phyloP scores from a whole-genome alignment of 805 yeast species.

The Ogataea pini region DNA sequence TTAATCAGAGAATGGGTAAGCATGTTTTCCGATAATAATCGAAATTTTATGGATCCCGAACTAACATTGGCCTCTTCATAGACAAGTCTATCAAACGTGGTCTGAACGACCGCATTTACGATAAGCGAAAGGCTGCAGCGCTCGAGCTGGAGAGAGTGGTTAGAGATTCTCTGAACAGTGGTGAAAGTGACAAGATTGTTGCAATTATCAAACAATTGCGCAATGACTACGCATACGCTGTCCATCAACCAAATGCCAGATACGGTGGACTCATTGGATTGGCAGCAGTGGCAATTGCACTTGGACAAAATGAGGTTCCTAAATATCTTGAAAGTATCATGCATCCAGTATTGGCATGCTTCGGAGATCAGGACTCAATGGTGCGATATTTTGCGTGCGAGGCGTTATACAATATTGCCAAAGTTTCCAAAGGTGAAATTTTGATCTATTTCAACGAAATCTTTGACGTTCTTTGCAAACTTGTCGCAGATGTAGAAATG shows the following conservation, averaged over 20 bases:
- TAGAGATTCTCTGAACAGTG: constrained; percentile 61
- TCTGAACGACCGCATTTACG: constrained; percentile 71
- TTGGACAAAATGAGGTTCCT: constrained; percentile 84
- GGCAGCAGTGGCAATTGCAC: constrained; percentile 93
- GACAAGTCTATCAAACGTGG: constrained; percentile 70
- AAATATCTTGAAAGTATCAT: constrained; percentile 79
- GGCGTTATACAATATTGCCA: constrained; percentile 90
- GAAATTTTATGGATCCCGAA: neutral
- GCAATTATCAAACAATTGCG: constrained; percentile 72
- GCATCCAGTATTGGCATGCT: constrained; percentile 92
- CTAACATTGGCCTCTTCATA: constrained; percentile 19
- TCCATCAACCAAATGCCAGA: constrained; percentile 83
- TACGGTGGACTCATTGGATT: constrained; percentile 95
- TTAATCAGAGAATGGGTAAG: neutral
- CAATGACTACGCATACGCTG: constrained; percentile 75
- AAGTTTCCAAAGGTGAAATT: constrained; percentile 94
- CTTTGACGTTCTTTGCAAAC: constrained; percentile 86
- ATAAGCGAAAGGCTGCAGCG: constrained; percentile 77
- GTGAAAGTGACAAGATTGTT: constrained; percentile 60
- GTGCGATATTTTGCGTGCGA: constrained; percentile 98
- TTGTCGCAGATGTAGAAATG: constrained; percentile 87
- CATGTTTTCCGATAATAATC: no score
- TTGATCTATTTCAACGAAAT: constrained; percentile 89
- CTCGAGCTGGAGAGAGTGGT: constrained; percentile 76
- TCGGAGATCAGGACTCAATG: constrained; percentile 96